Percentiles rank a stretch among this genome's conserved stretches.
phyloP scores from a whole-genome alignment of 139 green algal genomes.

The Micractinium sp. region DNA sequence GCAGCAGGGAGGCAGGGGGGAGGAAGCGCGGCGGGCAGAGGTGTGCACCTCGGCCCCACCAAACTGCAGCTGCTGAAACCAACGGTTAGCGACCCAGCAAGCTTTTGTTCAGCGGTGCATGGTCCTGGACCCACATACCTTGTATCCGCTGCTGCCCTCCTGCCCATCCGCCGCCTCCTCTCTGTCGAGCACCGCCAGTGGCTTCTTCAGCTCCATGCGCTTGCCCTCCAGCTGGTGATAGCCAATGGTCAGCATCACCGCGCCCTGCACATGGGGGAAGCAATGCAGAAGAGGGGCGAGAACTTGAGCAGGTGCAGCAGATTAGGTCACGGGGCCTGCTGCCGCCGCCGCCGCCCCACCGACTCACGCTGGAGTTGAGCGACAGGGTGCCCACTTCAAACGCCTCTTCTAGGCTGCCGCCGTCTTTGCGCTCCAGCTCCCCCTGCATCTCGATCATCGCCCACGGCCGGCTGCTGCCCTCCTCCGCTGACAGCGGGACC shows the following conservation, averaged over 20 bases:
- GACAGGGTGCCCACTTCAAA: conserved; percentile 56
- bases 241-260: conserved; percentile 74
- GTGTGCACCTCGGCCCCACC: no score
- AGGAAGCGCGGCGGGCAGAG: background rate
- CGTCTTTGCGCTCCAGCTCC: conserved; percentile 52
- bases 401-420: conserved; percentile 13
- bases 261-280: conserved; percentile 36
- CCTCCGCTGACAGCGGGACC: conserved; percentile 26
- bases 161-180: conserved; percentile 1
- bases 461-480: conserved; percentile 37
- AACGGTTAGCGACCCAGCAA: background rate
- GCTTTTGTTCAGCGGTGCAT: background rate
- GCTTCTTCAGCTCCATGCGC: conserved; percentile 80
- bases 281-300: background rate
- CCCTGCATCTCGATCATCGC: conserved; percentile 66
- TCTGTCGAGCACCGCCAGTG: conserved; percentile 76
- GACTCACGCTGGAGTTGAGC: conserved; percentile 42
- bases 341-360: background rate
- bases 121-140: background rate
- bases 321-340: background rate
- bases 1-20: background rate
- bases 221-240: conserved; percentile 89
- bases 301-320: background rate
- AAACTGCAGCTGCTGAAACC: background rate
- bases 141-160: conserved; percentile 3